These are phyloP conservation scores for Yamadazyma nakazawae DNA, from an alignment of 805 yeast species.

Conservation along the genomic window DNA sequence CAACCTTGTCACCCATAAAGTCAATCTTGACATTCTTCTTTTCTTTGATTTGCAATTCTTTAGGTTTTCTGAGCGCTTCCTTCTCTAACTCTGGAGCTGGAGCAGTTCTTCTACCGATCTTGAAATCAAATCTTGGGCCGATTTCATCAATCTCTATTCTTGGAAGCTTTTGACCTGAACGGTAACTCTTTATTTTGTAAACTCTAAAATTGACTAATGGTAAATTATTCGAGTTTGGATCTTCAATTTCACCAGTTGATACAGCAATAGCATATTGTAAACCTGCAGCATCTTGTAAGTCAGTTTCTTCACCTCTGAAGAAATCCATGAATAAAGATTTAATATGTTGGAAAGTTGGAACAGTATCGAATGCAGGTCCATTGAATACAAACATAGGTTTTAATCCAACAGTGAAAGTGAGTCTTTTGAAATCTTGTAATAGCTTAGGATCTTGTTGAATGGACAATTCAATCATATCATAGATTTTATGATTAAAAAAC, in stretches of 20 bases:
- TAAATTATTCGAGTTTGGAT: slow-evolving; percentile 63
- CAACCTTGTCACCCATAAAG: slow-evolving; percentile 92
- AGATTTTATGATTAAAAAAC: slow-evolving; percentile 85
- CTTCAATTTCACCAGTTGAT: slow-evolving; percentile 72
- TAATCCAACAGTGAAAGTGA: slow-evolving; percentile 81
- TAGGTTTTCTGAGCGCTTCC: slow-evolving; percentile 81
- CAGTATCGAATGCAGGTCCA: slow-evolving; percentile 86
- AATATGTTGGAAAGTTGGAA: slow-evolving; percentile 80
- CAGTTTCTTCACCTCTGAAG: slow-evolving; percentile 80
- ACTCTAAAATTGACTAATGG: slow-evolving; percentile 90
- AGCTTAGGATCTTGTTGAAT: slow-evolving; percentile 64
- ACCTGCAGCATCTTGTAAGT: slow-evolving; percentile 89
- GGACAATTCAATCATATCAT: slow-evolving; percentile 90
- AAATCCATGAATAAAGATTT: slow-evolving; percentile 89
- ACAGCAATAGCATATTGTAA: slow-evolving; percentile 86
- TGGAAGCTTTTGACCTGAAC: slow-evolving; percentile 84
- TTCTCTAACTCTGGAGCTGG: slow-evolving; percentile 86
- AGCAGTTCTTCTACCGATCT: slow-evolving; percentile 78
- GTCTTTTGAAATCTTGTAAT: slow-evolving; percentile 73
- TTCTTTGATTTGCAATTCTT: slow-evolving; percentile 73
- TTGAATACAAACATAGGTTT: slow-evolving; percentile 94
- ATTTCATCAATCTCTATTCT: slow-evolving; percentile 92
- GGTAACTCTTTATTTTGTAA: slow-evolving; percentile 76
- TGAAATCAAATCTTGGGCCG: slow-evolving; percentile 94
- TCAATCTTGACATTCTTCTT: slow-evolving; percentile 90